Evolutionary conservation across 331 rosid genomes (phyloP).

Genomic region (Arachis monticola): DNA sequence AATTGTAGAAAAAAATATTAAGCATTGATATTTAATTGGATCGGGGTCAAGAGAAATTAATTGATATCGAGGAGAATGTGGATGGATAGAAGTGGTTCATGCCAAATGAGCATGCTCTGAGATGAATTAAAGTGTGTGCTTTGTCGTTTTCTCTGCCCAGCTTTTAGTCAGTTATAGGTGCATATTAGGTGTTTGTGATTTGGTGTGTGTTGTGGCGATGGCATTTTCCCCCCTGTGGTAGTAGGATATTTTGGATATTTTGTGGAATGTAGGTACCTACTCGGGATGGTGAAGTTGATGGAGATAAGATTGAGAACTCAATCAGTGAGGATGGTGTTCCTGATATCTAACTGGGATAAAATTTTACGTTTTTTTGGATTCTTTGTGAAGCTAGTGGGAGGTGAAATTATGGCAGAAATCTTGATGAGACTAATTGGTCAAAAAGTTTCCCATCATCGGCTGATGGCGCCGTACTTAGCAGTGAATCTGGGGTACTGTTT

Average conservation of each 20-base stretch:
- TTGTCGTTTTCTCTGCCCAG: background rate
- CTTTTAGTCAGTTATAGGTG: background rate
- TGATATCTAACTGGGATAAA: background rate
- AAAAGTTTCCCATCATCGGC: background rate
- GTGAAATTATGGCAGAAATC: background rate
- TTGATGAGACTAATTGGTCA: background rate
- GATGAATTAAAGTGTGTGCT: background rate
- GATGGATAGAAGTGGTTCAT: background rate
- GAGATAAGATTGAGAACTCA: constrained; percentile 6
- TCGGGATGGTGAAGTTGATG: background rate
- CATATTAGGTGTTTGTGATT: background rate
- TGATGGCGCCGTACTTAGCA: background rate
- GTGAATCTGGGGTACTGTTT: background rate
- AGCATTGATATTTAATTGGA: background rate
- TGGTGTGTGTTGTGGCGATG: constrained; percentile 6
- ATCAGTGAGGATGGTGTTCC: background rate
- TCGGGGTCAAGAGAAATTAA: background rate
- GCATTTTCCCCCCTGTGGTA: background rate
- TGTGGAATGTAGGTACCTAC: constrained; percentile 11
- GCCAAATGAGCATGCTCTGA: background rate
- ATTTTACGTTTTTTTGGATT: background rate
- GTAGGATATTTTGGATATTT: background rate
- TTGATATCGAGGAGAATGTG: background rate
- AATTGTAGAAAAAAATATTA: background rate
- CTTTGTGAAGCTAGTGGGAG: background rate